A percentile compares a stretch with the other conserved stretches of the same genome.
Conservation (phyloP, 169 alveolate genomes). For the Plasmodium gallinaceum region DNA sequence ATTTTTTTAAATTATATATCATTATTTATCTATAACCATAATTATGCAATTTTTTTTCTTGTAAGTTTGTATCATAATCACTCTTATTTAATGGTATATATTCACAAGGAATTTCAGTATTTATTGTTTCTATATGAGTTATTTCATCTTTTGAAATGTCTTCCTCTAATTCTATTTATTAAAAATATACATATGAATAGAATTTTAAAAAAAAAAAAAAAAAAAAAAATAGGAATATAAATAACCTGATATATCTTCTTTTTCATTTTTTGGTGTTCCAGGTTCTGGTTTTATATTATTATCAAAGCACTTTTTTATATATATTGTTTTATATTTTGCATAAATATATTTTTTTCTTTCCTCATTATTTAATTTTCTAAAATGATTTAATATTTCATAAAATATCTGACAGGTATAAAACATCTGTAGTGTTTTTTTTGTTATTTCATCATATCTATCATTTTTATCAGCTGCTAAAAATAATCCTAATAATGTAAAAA, state of each 20-base stretch:
- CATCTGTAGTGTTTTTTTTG: conserved; percentile 70
- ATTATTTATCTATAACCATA: background rate
- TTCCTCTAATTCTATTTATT: background rate
- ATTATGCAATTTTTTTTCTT: background rate
- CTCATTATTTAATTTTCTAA: conserved; percentile 35
- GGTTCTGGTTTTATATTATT: conserved; percentile 62
- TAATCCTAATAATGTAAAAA: conserved; percentile 12
- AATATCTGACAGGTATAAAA: conserved; percentile 74
- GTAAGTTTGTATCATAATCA: background rate
- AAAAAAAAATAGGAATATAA: too few relatives aligned
- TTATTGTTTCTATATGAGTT: background rate
- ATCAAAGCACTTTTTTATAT: conserved; percentile 71
- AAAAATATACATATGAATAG: too few relatives aligned
- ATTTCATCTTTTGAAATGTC: background rate
- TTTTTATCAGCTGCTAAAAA: conserved; percentile 67
- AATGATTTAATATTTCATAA: conserved; percentile 76
- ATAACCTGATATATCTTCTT: conserved; percentile 37
- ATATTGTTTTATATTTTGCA: conserved; percentile 76
- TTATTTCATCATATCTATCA: conserved; percentile 46
- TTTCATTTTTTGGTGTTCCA: conserved; percentile 18
- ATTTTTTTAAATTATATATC: background rate
- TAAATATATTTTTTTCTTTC: conserved; percentile 70
- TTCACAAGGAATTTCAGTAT: background rate
- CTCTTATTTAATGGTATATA: background rate
- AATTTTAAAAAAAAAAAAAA: too few relatives aligned